Evolutionary conservation across 2,329 filamentous ascomycete species (phyloP).

Genomic region (Fusarium devonianum): DNA sequence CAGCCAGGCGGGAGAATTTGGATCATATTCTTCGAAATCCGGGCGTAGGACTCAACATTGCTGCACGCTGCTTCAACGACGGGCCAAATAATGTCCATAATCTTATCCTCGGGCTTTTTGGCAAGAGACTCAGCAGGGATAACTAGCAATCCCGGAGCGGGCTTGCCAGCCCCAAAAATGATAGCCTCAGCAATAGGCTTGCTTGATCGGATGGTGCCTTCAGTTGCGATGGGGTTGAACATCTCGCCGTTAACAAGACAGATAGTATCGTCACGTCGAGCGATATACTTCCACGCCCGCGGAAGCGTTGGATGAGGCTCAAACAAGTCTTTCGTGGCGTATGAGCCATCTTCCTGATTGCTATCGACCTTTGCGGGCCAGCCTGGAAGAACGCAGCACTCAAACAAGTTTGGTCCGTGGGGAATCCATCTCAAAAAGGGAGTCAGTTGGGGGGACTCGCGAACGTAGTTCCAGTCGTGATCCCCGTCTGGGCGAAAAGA

Average conservation of each 20-base stretch:
- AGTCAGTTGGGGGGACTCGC: too few relatives aligned
- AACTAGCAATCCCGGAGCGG: too few relatives aligned
- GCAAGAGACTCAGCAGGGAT: conserved; percentile 4
- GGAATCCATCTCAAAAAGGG: too few relatives aligned
- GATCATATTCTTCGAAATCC: too few relatives aligned
- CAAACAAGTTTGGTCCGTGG: too few relatives aligned
- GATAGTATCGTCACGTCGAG: conserved; percentile 53
- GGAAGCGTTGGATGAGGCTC: conserved; percentile 49
- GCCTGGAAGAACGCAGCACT: too few relatives aligned
- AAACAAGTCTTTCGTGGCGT: conserved; percentile 55
- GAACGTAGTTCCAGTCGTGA: conserved; percentile 40
- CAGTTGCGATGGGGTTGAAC: conserved; percentile 53
- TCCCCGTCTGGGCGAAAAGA: conserved; percentile 33
- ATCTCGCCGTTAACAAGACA: conserved; percentile 56
- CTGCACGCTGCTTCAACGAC: conserved; percentile 45
- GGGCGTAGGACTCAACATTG: conserved; percentile 44
- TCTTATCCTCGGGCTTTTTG: conserved; percentile 26
- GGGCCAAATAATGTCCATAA: conserved; percentile 46
- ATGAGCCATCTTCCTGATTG: too few relatives aligned
- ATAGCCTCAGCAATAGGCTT: conserved; percentile 60
- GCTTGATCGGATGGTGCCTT: conserved; percentile 60
- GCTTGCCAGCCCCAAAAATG: conserved; percentile 63
- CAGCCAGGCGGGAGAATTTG: too few relatives aligned
- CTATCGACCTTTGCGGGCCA: too few relatives aligned
- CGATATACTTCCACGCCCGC: conserved; percentile 54